Percentiles rank a stretch among this genome's conserved stretches.
Conservation (phyloP, 163 green algal genomes). For the Trebouxia gelatinosa region DNA sequence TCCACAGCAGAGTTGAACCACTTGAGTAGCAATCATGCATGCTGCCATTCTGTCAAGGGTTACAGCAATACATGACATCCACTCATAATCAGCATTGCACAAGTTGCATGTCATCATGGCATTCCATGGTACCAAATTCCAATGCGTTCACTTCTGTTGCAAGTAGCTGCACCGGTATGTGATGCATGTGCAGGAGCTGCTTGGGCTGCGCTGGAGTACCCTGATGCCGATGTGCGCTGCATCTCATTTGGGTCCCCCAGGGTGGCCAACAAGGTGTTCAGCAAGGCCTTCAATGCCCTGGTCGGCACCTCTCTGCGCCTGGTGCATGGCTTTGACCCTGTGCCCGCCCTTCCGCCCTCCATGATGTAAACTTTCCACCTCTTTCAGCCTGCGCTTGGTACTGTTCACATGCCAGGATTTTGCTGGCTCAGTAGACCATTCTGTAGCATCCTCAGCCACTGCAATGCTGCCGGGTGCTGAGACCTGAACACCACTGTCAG, state of each 20-base stretch:
- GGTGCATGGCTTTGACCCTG: conserved; percentile 27
- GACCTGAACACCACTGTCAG: too few species aligned
- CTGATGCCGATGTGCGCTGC: conserved; percentile 31
- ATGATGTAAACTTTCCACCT: background rate
- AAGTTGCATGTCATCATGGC: background rate
- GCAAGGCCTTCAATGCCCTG: conserved; percentile 32
- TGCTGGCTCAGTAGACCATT: too few species aligned
- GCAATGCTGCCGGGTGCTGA: too few species aligned
- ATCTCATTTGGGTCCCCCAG: conserved; percentile 34
- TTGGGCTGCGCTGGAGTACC: conserved; percentile 43
- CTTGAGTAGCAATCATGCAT: too few species aligned
- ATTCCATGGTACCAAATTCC: background rate
- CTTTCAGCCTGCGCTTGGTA: background rate
- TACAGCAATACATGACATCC: background rate
- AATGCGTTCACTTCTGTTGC: background rate
- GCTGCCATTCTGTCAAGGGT: background rate
- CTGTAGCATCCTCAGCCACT: too few species aligned
- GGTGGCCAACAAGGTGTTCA: conserved; percentile 39
- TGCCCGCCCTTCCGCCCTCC: conserved; percentile 22
- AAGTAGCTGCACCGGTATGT: background rate
- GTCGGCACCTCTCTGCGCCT: conserved; percentile 34
- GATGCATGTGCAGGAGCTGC: conserved; percentile 3
- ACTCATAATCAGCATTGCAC: background rate
- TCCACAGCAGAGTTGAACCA: too few species aligned
- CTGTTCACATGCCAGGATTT: conserved; percentile 17